Evolutionary conservation across 2,329 filamentous ascomycete genomes (phyloP).

Genomic region (Lithohypha guttulata): DNA sequence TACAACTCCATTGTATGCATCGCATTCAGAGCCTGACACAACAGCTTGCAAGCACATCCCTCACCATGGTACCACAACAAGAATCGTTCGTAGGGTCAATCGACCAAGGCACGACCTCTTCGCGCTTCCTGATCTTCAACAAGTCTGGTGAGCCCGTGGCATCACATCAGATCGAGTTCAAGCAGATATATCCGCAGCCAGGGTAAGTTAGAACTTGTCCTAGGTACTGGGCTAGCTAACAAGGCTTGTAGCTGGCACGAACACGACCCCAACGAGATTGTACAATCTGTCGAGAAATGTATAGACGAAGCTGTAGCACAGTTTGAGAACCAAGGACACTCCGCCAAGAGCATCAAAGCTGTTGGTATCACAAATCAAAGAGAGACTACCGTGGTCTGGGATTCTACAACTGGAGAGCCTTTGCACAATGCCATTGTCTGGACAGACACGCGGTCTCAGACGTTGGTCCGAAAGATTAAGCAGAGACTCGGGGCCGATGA

Average conservation of each 20-base stretch:
- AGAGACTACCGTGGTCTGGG: conserved; percentile 80
- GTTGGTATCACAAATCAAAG: conserved; percentile 85
- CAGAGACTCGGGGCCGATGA: conserved; percentile 54
- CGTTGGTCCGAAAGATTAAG: conserved; percentile 68
- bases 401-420: conserved; percentile 66
- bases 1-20: background rate
- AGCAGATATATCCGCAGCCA: conserved; percentile 71
- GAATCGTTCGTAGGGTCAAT: conserved; percentile 74
- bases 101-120: conserved; percentile 83
- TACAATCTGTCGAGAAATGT: conserved; percentile 65
- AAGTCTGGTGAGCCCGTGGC: conserved; percentile 65
- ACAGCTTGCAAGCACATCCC: background rate
- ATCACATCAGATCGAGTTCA: conserved; percentile 77
- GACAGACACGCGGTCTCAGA: conserved; percentile 73
- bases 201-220: conserved; percentile 49
- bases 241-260: conserved; percentile 65
- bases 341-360: conserved; percentile 56
- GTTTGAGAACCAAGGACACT: conserved; percentile 61
- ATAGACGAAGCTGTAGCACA: conserved; percentile 64
- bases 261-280: conserved; percentile 68
- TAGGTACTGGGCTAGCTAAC: conserved; percentile 9
- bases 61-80: conserved; percentile 21
- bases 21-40: conserved; percentile 1
- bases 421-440: conserved; percentile 80
- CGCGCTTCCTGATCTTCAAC: conserved; percentile 84